Percentiles rank a stretch among this genome's conserved stretches.
phyloP scores from a whole-genome alignment of 2,329 filamentous ascomycete genomes.

The Hymenotorrendiella dingleyae region DNA sequence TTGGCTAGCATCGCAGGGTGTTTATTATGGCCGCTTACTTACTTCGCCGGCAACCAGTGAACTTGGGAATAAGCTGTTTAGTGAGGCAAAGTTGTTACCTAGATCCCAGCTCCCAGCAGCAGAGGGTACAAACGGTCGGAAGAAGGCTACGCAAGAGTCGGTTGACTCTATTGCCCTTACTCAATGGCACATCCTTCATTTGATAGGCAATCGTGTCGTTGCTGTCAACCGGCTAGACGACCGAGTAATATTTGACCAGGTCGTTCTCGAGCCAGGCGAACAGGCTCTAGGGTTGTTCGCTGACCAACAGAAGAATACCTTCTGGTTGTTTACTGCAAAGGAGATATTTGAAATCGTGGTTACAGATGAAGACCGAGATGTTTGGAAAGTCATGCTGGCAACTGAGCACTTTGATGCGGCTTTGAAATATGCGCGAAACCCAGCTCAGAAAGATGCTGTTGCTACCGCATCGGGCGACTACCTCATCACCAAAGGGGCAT shows the following conservation, averaged over 20 bases:
- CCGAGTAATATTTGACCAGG: conserved; percentile 79
- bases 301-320: conserved; percentile 91
- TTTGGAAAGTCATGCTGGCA: conserved; percentile 91
- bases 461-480: conserved; percentile 89
- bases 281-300: conserved; percentile 77
- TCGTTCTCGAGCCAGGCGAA: conserved; percentile 74
- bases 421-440: conserved; percentile 74
- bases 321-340: conserved; percentile 87
- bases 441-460: conserved; percentile 80
- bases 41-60: conserved; percentile 54
- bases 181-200: conserved; percentile 84
- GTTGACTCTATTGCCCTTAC: conserved; percentile 79
- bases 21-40: conserved; percentile 78
- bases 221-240: conserved; percentile 85
- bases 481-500: conserved; percentile 74
- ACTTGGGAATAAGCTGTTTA: conserved; percentile 69
- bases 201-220: conserved; percentile 77
- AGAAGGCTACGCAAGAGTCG: conserved; percentile 61
- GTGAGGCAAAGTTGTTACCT: conserved; percentile 71
- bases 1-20: conserved; percentile 82
- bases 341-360: conserved; percentile 94
- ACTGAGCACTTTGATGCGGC: conserved; percentile 85
- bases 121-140: conserved; percentile 58
- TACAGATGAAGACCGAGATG: conserved; percentile 81
- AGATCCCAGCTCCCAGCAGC: conserved; percentile 66